Conservation (phyloP, 169 alveolate species). For the Cytauxzoon felis region DNA sequence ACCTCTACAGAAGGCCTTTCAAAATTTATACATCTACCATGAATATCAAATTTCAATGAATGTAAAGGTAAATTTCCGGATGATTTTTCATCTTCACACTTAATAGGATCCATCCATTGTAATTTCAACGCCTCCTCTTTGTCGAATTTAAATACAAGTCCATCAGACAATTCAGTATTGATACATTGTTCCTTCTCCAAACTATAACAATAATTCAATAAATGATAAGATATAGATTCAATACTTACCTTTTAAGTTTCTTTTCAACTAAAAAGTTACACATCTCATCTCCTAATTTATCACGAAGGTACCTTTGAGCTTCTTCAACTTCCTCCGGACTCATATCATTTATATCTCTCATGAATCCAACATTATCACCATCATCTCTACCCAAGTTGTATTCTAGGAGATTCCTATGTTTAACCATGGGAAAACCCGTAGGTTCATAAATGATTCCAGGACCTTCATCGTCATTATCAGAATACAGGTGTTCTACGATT, state of each 20-base stretch:
- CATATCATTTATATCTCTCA: slow-evolving; percentile 11
- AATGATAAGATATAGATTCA: not conserved
- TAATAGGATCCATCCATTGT: slow-evolving; percentile 75
- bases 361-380: not conserved
- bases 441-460: not conserved
- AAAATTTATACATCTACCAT: slow-evolving; percentile 52
- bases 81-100: slow-evolving; percentile 38
- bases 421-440: slow-evolving; percentile 42
- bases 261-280: slow-evolving; percentile 50
- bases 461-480: slow-evolving; percentile 27
- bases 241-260: slow-evolving; percentile 23
- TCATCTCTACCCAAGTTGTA: slow-evolving; percentile 14
- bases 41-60: slow-evolving; percentile 67
- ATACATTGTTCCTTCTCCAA: not conserved
- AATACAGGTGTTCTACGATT: slow-evolving; percentile 54
- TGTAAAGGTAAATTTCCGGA: slow-evolving; percentile 54
- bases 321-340: slow-evolving; percentile 25
- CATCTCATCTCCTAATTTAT: slow-evolving; percentile 35
- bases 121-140: slow-evolving; percentile 58
- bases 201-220: slow-evolving; percentile 12
- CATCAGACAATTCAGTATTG: not conserved
- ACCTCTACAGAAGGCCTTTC: slow-evolving; percentile 15
- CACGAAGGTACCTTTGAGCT: slow-evolving; percentile 30
- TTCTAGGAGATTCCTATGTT: slow-evolving; percentile 26
- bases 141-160: slow-evolving; percentile 21